These are phyloP conservation scores for Noccaea caerulescens DNA, from an alignment of 345 rosid genomes.

Conservation along the genomic window DNA sequence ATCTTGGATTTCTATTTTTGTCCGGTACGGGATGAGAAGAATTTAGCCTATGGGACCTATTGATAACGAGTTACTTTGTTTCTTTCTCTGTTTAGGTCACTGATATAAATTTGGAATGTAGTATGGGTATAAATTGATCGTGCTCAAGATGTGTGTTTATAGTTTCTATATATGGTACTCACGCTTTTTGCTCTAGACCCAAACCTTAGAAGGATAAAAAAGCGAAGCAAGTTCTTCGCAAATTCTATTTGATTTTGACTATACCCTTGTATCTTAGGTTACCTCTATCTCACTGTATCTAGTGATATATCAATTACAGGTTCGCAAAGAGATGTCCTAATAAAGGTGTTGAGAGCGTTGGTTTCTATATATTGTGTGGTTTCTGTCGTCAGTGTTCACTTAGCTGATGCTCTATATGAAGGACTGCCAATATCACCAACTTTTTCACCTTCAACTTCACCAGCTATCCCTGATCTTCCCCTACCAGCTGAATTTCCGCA, in stretches of 20 bases:
- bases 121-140: constrained; percentile 8
- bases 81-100: constrained; percentile 23
- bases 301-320: constrained; percentile 24
- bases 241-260: not conserved
- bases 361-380: constrained; percentile 49
- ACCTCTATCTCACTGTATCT: constrained; percentile 19
- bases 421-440: constrained; percentile 50
- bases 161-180: constrained; percentile 32
- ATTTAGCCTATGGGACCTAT: constrained; percentile 26
- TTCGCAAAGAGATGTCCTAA: constrained; percentile 8
- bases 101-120: constrained; percentile 2
- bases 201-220: constrained; percentile 12
- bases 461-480: constrained; percentile 55
- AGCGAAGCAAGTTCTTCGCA: not conserved
- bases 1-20: constrained; percentile 25
- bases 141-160: constrained; percentile 24
- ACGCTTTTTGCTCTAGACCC: constrained; percentile 8
- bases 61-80: constrained; percentile 22
- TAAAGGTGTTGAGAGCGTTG: constrained; percentile 49
- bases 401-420: constrained; percentile 42
- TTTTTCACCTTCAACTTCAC: constrained; percentile 48
- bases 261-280: constrained; percentile 16
- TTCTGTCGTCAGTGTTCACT: constrained; percentile 46
- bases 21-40: constrained; percentile 5
- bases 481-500: constrained; percentile 51